These are phyloP conservation scores for Penicillium lagena DNA, from an alignment of 495 filamentous ascomycete species.

Conservation along the genomic window DNA sequence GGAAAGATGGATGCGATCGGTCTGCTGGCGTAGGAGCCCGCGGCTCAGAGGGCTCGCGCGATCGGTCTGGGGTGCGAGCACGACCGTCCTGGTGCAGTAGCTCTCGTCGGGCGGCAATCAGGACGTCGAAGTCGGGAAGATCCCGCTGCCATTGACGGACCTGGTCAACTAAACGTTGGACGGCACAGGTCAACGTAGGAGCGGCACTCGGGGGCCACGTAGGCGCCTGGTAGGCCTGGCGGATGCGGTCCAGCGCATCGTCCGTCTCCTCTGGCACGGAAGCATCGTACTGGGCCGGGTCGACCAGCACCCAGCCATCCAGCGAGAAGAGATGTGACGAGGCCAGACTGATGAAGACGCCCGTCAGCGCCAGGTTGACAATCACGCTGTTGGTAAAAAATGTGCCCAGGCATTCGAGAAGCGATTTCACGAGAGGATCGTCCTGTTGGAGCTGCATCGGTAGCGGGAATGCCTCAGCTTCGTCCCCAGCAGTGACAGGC, in stretches of 20 bases:
- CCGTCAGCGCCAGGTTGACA: slow-evolving; percentile 79
- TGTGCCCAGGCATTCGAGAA: slow-evolving; percentile 61
- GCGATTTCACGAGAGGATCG: slow-evolving; percentile 68
- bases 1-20: slow-evolving; percentile 44
- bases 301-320: slow-evolving; percentile 83
- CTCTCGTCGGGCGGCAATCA: slow-evolving; percentile 62
- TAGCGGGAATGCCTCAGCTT: slow-evolving; percentile 16
- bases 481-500: slow-evolving; percentile 17
- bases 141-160: slow-evolving; percentile 59
- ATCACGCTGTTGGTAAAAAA: slow-evolving; percentile 90
- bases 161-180: slow-evolving; percentile 53
- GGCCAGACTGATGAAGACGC: slow-evolving; percentile 72
- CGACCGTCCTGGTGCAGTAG: slow-evolving; percentile 31
- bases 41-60: slow-evolving; percentile 17
- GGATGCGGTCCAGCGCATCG: slow-evolving; percentile 19
- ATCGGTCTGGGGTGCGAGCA: slow-evolving; percentile 8
- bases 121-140: slow-evolving; percentile 69
- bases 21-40: slow-evolving; percentile 13
- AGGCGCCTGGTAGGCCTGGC: slow-evolving; percentile 27
- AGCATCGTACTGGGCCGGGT: slow-evolving; percentile 45
- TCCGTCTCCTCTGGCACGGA: not conserved
- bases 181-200: slow-evolving; percentile 32
- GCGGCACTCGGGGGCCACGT: slow-evolving; percentile 29
- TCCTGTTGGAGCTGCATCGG: slow-evolving; percentile 50
- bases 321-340: slow-evolving; percentile 76